Conservation (phyloP, 2,329 filamentous ascomycete species). For the Colletotrichum sp. region DNA sequence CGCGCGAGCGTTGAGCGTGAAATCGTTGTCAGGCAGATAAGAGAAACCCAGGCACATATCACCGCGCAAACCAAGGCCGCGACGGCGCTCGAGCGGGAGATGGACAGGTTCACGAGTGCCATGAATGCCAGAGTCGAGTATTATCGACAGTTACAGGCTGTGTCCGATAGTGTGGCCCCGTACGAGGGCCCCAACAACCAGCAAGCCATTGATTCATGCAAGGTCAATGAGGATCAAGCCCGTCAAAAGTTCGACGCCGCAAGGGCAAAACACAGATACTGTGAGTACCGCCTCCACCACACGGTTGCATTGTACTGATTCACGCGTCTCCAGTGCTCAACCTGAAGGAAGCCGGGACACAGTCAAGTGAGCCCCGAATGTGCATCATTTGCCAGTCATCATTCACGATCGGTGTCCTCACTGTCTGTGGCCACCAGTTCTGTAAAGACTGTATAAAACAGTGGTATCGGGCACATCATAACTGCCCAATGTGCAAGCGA, state of each 20-base stretch:
- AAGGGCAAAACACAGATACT: constrained; percentile 78
- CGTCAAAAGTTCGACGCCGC: constrained; percentile 63
- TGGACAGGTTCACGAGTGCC: constrained; percentile 75
- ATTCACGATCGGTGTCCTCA: constrained; percentile 82
- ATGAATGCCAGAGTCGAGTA: constrained; percentile 91
- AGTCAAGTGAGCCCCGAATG: constrained; percentile 66
- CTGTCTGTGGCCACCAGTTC: constrained; percentile 89
- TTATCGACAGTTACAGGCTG: constrained; percentile 85
- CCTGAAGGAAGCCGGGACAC: constrained; percentile 62
- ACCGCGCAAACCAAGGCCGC: constrained; percentile 55
- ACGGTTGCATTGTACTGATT: neutral
- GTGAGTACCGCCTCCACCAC: constrained; percentile 39
- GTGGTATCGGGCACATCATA: constrained; percentile 78
- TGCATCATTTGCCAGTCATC: constrained; percentile 85
- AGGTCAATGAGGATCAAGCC: constrained; percentile 54
- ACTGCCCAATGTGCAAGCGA: constrained; percentile 85
- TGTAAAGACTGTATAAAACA: constrained; percentile 84
- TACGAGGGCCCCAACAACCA: constrained; percentile 70
- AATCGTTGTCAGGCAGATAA: constrained; percentile 69
- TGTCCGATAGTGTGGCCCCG: constrained; percentile 86
- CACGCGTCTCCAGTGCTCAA: constrained; percentile 48
- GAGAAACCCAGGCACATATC: constrained; percentile 59
- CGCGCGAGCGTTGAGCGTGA: constrained; percentile 59
- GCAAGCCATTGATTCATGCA: constrained; percentile 43
- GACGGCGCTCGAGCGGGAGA: constrained; percentile 66